phyloP scores from a whole-genome alignment of 805 yeast species.

The Candida cerambycidarum region DNA sequence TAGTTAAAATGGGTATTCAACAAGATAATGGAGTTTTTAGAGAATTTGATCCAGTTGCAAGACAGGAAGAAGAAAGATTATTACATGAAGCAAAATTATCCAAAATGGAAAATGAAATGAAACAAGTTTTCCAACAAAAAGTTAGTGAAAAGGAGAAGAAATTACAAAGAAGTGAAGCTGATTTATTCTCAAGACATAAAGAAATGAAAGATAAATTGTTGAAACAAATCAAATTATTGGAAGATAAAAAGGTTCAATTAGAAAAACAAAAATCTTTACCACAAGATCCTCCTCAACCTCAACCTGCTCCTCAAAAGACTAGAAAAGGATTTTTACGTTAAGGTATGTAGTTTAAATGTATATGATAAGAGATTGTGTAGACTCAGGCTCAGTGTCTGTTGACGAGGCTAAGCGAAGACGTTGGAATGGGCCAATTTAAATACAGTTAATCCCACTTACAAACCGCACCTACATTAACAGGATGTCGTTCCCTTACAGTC shows the following conservation, averaged over 20 bases:
- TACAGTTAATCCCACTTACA: slow-evolving; percentile 6
- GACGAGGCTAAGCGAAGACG: too few species aligned
- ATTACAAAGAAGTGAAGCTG: slow-evolving; percentile 94
- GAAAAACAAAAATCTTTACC: slow-evolving; percentile 59
- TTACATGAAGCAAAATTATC: slow-evolving; percentile 92
- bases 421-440: too few species aligned
- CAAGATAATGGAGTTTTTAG: slow-evolving; percentile 93
- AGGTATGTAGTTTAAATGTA: slow-evolving; percentile 1
- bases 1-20: slow-evolving; percentile 77
- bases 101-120: slow-evolving; percentile 95
- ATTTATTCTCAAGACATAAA: slow-evolving; percentile 89
- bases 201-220: slow-evolving; percentile 95
- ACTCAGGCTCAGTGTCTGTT: background rate
- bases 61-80: slow-evolving; percentile 91
- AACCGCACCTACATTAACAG: slow-evolving; percentile 5
- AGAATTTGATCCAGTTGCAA: slow-evolving; percentile 88
- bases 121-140: slow-evolving; percentile 92
- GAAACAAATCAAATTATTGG: slow-evolving; percentile 84
- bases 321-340: slow-evolving; percentile 82
- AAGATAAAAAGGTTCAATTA: slow-evolving; percentile 83
- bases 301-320: slow-evolving; percentile 53
- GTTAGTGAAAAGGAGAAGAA: slow-evolving; percentile 96
- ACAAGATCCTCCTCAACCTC: slow-evolving; percentile 46
- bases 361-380: background rate
- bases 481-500: slow-evolving; percentile 5